phyloP scores from a whole-genome alignment of 345 rosid species.

The Bruguiera gymnorhiza region DNA sequence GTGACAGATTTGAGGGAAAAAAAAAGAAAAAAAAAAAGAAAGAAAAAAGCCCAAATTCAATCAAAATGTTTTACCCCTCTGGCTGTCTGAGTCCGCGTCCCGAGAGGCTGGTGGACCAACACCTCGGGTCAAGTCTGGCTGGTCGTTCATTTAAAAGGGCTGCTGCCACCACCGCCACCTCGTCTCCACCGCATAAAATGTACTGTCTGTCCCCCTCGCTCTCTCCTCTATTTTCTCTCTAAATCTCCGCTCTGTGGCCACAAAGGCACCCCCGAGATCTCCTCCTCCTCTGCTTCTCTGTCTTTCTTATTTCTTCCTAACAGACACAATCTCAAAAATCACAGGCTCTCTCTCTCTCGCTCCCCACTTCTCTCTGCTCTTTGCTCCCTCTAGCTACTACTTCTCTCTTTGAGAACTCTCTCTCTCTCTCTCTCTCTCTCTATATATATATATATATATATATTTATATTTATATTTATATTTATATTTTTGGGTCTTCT shows the following conservation, averaged over 20 bases:
- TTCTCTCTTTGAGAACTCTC: background rate
- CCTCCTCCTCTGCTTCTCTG: constrained; percentile 1
- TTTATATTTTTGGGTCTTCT: background rate
- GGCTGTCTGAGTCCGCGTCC: background rate
- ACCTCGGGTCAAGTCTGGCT: too few species aligned
- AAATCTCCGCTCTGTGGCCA: constrained; percentile 29
- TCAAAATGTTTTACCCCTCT: background rate
- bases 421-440: too few species aligned
- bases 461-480: background rate
- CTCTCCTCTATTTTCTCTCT: background rate
- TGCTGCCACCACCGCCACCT: background rate
- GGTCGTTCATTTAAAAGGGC: constrained; percentile 2
- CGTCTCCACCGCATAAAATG: constrained; percentile 2
- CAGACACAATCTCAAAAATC: constrained; percentile 3
- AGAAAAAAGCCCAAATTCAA: too few species aligned
- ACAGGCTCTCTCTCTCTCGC: background rate
- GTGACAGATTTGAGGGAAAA: too few species aligned
- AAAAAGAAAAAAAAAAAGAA: too few species aligned
- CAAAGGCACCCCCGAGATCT: constrained; percentile 17
- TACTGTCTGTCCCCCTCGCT: background rate
- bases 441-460: too few species aligned
- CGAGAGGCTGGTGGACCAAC: too few species aligned
- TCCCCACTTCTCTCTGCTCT: background rate
- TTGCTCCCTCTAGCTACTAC: background rate
- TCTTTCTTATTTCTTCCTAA: background rate